Base-by-base conservation (phyloP, 2,329 filamentous ascomycete species). In the Trichoderma arundinaceum region DNA sequence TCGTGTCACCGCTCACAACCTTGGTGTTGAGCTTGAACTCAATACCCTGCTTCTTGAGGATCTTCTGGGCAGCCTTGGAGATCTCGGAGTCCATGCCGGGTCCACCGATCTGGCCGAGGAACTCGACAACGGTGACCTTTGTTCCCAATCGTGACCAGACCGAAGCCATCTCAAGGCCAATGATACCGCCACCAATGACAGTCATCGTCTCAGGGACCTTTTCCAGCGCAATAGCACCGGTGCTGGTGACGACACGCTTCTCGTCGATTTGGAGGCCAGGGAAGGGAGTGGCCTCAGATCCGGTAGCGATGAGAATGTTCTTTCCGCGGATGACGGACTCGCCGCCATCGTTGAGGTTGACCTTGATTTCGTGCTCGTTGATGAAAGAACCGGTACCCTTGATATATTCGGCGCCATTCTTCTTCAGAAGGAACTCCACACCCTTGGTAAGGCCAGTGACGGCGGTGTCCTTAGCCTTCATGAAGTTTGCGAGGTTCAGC, bases 1-100 rank as follows among this genome's bases (percentile, higher is more conserved):
- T 89, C 74, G 88, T 89, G 76, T 98, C 94, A 72, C 95, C 95
- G 73, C 88, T 87, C 69, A 90, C 81, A 70, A 99, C 95, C 87
- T 99, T 99, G 75, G 95, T 98, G 84, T 92, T 90, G 72, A 96
- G 88, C 88, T 96, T 97, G 87, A 99, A 99, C 76, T 97, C 95
- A 78, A 99, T 90, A 68, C 94, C 95, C 84, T 99, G 95, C 86
- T 97, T 98, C 78, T 88, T 88, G 70, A 99, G 87, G 69, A 96
- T 89, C 86, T 97, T 98, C 80, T 97, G 94, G 49, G 91, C 85
- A 74, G 88, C 83, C 85, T 98, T 99, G 76, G 94, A 87, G 74
- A 98, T 92, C 79, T 99, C 95, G 54, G 86, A 80, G 77, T 99
- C 95, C 95, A 99, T 99, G 73, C 95, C 95, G 56, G 95, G 95